A percentile compares a stretch with the other conserved stretches of the same genome.
phyloP scores from a whole-genome alignment of 371 early-diverging fungal genomes.

The Mortierella sp. region DNA sequence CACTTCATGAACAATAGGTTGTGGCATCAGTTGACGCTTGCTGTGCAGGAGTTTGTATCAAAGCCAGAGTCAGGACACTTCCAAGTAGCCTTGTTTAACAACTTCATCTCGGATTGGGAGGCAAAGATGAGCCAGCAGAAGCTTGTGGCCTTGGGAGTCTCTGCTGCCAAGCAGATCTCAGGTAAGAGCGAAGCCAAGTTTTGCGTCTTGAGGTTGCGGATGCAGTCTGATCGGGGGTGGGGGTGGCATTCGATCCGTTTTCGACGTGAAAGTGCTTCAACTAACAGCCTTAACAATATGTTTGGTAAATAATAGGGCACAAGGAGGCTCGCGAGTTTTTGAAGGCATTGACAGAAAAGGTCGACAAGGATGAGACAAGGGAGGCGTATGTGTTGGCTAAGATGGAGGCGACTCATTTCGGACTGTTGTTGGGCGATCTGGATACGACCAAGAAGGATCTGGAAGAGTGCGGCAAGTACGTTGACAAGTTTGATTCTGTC shows the following conservation, averaged over 20 bases:
- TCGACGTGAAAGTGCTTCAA: too few relatives aligned
- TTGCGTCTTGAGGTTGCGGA: neutral
- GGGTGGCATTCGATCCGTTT: too few relatives aligned
- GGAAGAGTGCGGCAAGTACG: constrained; percentile 87
- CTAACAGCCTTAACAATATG: neutral
- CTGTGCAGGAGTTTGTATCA: constrained; percentile 81
- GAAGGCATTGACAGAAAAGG: constrained; percentile 74
- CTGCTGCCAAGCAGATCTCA: constrained; percentile 82
- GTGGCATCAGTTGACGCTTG: constrained; percentile 97
- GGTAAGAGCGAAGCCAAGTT: constrained; percentile 61
- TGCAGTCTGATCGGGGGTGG: neutral
- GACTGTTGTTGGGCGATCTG: constrained; percentile 80
- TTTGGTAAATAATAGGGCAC: constrained; percentile 60
- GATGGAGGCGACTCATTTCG: constrained; percentile 91
- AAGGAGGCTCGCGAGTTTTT: constrained; percentile 80
- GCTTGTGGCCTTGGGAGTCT: constrained; percentile 85
- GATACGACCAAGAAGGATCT: constrained; percentile 88
- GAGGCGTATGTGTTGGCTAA: constrained; percentile 91
- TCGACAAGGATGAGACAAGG: constrained; percentile 74
- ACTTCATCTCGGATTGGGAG: constrained; percentile 95
- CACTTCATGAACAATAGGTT: constrained; percentile 68
- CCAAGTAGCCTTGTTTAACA: constrained; percentile 86
- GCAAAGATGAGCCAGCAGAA: constrained; percentile 94
- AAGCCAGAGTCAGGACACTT: constrained; percentile 84
- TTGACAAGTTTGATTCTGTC: constrained; percentile 86